These are phyloP conservation scores for Desmodesmus armatus DNA, from an alignment of 139 green algal genomes.

Conservation along the genomic window DNA sequence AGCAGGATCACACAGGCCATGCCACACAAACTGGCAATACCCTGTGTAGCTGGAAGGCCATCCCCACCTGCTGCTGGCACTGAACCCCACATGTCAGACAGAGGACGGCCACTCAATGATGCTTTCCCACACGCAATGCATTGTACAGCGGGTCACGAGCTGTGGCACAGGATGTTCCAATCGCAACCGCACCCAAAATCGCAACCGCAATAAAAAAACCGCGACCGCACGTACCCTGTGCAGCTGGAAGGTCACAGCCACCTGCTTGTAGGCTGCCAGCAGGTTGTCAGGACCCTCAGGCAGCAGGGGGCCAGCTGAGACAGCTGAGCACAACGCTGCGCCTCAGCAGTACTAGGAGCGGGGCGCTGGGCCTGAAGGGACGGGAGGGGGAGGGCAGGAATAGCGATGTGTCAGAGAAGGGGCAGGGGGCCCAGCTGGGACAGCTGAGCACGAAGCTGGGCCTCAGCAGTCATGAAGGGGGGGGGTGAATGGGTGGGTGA, in stretches of 20 bases:
- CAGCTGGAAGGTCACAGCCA: constrained; percentile 23
- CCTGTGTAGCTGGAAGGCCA: too few species aligned
- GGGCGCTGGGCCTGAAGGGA: background rate
- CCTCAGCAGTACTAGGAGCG: background rate
- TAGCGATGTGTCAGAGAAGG: background rate
- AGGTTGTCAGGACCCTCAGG: constrained; percentile 9
- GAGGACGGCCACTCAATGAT: background rate
- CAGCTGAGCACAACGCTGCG: background rate
- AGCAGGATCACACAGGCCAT: too few species aligned
- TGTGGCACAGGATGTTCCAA: background rate
- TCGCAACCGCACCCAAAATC: background rate
- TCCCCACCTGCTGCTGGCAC: background rate
- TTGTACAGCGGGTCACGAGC: background rate
- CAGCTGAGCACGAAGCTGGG: background rate
- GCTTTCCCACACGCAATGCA: background rate
- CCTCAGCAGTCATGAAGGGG: background rate
- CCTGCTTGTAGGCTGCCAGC: constrained; percentile 32
- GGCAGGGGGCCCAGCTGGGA: background rate
- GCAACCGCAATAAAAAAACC: background rate
- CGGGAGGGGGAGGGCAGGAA: background rate
- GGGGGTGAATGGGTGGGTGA: too few species aligned
- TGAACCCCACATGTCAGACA: background rate
- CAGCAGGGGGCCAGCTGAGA: background rate
- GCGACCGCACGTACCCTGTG: background rate
- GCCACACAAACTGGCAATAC: too few species aligned